Percentiles rank a stretch among this genome's conserved stretches.
These are phyloP conservation scores for Avena insularis DNA, from an alignment of 176 grass and related monocot genomes.

Conservation along the genomic window DNA sequence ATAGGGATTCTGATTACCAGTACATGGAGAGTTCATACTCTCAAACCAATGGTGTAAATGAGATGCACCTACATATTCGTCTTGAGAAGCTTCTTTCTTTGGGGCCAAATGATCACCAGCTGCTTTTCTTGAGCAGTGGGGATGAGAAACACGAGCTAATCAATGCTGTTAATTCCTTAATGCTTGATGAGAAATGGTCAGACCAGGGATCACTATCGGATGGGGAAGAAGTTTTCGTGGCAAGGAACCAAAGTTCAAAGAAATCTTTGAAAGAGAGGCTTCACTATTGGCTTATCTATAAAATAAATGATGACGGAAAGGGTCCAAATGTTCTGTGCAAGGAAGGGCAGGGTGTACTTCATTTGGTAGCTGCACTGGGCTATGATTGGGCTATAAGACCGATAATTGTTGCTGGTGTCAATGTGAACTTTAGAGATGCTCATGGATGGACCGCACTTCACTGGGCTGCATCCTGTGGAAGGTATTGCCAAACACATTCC, in stretches of 20 bases:
- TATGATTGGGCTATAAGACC: conserved; percentile 98
- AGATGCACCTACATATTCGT: conserved; percentile 89
- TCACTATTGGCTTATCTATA: conserved; percentile 83
- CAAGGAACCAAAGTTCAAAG: conserved; percentile 62
- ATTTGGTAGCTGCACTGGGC: conserved; percentile 91
- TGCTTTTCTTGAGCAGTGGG: conserved; percentile 49
- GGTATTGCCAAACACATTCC: conserved; percentile 54
- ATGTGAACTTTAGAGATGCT: conserved; percentile 95
- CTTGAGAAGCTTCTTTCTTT: conserved; percentile 85
- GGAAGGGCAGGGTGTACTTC: conserved; percentile 94
- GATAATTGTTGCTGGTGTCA: conserved; percentile 81
- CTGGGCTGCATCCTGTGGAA: conserved; percentile 94
- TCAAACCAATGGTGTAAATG: conserved; percentile 57
- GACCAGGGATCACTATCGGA: conserved; percentile 38
- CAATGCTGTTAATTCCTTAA: conserved; percentile 74
- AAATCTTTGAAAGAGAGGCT: conserved; percentile 89
- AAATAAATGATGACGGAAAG: conserved; percentile 82
- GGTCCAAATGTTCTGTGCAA: conserved; percentile 90
- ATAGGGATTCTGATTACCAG: conserved; percentile 53
- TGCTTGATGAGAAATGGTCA: conserved; percentile 72
- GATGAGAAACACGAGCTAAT: conserved; percentile 64
- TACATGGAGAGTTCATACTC: conserved; percentile 65
- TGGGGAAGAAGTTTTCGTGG: conserved; percentile 46
- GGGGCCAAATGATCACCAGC: conserved; percentile 56
- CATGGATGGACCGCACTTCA: conserved; percentile 99